These are phyloP conservation scores for Pythium coloratum DNA, from an alignment of 352 stramenopile species.

Conservation along the genomic window DNA sequence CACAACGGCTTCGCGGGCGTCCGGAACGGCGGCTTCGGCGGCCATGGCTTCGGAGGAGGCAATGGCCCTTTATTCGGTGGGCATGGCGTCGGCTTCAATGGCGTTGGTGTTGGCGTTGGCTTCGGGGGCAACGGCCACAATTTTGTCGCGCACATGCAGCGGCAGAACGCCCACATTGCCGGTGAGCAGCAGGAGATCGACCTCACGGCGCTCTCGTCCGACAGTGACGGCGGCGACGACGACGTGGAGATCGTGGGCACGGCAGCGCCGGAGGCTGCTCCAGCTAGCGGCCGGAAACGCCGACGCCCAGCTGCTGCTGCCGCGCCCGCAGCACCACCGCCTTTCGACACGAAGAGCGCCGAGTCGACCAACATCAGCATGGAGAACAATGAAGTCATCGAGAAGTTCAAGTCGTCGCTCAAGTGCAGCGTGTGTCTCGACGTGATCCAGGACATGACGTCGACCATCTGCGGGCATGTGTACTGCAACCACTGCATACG, in stretches of 20 bases:
- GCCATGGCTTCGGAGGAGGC: not conserved
- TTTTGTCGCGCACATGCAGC: not conserved
- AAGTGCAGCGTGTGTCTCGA: constrained; percentile 88
- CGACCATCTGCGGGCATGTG: constrained; percentile 76
- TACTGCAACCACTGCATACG: constrained; percentile 79
- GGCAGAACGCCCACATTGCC: constrained; percentile 5
- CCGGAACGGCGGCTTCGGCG: not conserved
- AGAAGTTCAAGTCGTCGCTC: constrained; percentile 71
- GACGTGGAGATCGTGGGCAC: constrained; percentile 61
- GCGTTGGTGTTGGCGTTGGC: too few species aligned
- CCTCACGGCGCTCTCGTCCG: constrained; percentile 57
- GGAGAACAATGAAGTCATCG: constrained; percentile 72
- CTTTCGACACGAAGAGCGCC: constrained; percentile 44
- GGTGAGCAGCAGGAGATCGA: constrained; percentile 55
- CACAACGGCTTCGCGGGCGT: not conserved
- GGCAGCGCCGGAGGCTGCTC: not conserved
- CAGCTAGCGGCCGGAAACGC: not conserved
- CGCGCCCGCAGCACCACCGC: not conserved
- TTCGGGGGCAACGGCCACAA: not conserved
- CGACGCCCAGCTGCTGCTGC: constrained; percentile 20
- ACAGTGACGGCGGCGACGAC: constrained; percentile 51
- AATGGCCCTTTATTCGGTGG: too few species aligned
- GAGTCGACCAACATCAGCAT: constrained; percentile 74
- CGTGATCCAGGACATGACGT: constrained; percentile 76
- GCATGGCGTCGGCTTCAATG: too few species aligned